phyloP scores from a whole-genome alignment of 2,329 filamentous ascomycete species.

The Dothidotthia symphoricarpi region DNA sequence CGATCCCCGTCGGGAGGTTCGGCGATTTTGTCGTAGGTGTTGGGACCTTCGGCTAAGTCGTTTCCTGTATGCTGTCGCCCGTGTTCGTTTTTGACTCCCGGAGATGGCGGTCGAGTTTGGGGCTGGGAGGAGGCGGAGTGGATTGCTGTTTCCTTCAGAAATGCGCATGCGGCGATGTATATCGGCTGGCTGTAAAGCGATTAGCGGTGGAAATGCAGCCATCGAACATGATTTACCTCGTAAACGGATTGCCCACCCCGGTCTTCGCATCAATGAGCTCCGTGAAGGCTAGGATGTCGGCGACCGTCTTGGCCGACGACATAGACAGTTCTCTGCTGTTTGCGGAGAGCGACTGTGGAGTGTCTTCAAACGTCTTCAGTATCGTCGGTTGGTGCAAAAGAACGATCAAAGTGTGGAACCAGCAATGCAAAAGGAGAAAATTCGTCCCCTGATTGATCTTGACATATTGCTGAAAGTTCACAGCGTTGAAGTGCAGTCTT shows the following conservation, averaged over 20 bases:
- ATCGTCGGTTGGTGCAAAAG: conserved; percentile 81
- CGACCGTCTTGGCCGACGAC: conserved; percentile 88
- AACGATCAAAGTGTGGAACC: conserved; percentile 85
- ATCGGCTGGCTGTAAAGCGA: conserved; percentile 67
- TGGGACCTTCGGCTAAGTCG: background rate
- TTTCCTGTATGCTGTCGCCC: conserved; percentile 3
- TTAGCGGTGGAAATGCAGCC: conserved; percentile 12
- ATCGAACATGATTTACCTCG: conserved; percentile 41
- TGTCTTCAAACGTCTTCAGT: conserved; percentile 70
- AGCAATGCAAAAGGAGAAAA: conserved; percentile 82
- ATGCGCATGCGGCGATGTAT: conserved; percentile 86
- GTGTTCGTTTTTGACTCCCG: conserved; percentile 5
- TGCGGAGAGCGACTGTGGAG: conserved; percentile 69
- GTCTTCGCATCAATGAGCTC: conserved; percentile 83
- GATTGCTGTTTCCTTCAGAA: conserved; percentile 76
- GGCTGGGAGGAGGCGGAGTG: conserved; percentile 64
- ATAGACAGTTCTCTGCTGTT: conserved; percentile 80
- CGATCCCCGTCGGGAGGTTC: conserved; percentile 14
- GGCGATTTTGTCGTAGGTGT: conserved; percentile 1
- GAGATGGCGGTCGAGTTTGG: conserved; percentile 57
- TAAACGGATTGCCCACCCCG: conserved; percentile 84
- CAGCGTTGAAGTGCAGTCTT: conserved; percentile 76
- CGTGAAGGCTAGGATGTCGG: conserved; percentile 82
- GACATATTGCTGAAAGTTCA: conserved; percentile 83
- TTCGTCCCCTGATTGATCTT: conserved; percentile 79